These are phyloP conservation scores for Rhynchosporium graminicola DNA, from an alignment of 2,329 filamentous ascomycete species.

Conservation along the genomic window DNA sequence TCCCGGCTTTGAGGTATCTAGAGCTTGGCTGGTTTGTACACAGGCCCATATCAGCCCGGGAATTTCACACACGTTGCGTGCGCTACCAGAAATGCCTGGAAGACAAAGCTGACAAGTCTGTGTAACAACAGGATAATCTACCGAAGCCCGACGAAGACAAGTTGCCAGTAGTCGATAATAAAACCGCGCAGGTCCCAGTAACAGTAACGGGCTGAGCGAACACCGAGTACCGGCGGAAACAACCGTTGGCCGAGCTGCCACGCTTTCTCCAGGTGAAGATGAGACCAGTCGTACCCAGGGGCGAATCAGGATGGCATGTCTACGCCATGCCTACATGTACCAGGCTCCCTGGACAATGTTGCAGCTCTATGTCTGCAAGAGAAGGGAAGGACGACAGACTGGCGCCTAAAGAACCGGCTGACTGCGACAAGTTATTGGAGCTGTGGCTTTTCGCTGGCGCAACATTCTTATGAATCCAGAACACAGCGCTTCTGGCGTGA, in stretches of 20 bases:
- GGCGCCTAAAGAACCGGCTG: conserved; percentile 2
- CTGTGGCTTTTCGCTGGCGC: not conserved
- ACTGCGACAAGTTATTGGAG: not conserved
- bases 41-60: not conserved
- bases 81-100: not conserved
- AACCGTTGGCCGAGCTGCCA: not conserved
- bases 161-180: conserved; percentile 9
- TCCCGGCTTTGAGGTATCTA: not conserved
- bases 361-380: not conserved
- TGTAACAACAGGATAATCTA: conserved; percentile 49
- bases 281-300: conserved; percentile 9
- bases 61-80: not conserved
- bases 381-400: conserved; percentile 1
- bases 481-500: conserved; percentile 9
- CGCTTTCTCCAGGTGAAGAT: not conserved
- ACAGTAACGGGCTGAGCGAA: conserved; percentile 24
- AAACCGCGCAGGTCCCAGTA: conserved; percentile 24
- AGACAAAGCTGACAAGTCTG: not conserved
- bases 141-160: conserved; percentile 44
- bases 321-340: not conserved
- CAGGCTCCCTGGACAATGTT: not conserved
- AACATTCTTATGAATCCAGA: not conserved
- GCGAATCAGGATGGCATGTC: not conserved
- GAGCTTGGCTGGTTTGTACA: not conserved
- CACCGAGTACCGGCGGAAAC: conserved; percentile 5